phyloP scores from a whole-genome alignment of 2,329 filamentous ascomycete genomes.

The Fusarium denticulatum region DNA sequence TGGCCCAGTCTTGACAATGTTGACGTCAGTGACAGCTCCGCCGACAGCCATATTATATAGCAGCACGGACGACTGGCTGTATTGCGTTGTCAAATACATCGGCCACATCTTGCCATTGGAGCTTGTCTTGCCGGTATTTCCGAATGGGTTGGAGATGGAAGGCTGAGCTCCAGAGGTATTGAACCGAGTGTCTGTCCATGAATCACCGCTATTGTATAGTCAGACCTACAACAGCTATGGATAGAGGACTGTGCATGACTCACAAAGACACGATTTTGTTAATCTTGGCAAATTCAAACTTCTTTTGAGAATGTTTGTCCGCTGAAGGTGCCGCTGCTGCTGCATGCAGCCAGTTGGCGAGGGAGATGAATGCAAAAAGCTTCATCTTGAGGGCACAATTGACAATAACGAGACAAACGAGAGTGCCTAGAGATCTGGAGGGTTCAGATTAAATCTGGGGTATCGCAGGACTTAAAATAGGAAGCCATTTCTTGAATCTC shows the following conservation, averaged over 20 bases:
- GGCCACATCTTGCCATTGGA: slow-evolving; percentile 24
- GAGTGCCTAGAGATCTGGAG: fast-evolving
- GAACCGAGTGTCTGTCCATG: slow-evolving; percentile 20
- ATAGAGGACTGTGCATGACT: fast-evolving
- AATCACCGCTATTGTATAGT: not conserved
- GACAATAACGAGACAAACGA: too few relatives aligned
- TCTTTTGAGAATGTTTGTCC: not conserved
- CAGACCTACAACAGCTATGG: not conserved
- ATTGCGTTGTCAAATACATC: slow-evolving; percentile 2
- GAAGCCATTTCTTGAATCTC: not conserved
- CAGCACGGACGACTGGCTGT: not conserved
- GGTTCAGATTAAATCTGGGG: fast-evolving
- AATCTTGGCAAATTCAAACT: not conserved
- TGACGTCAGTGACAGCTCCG: slow-evolving; percentile 5
- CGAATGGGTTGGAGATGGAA: not conserved
- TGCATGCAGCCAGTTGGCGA: fast-evolving
- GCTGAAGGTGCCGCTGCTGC: not conserved
- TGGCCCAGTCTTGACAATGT: slow-evolving; percentile 7
- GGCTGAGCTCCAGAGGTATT: not conserved
- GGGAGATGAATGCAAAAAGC: not conserved
- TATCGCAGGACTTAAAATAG: not conserved
- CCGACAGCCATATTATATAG: slow-evolving; percentile 19
- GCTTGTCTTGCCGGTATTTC: slow-evolving; percentile 11
- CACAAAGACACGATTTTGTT: not conserved
- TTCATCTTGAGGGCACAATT: not conserved